Evolutionary conservation across 2,329 filamentous ascomycete genomes (phyloP), one percentile per base, ranked within the genome.

Genomic region (Hypoxylon sp.): DNA sequence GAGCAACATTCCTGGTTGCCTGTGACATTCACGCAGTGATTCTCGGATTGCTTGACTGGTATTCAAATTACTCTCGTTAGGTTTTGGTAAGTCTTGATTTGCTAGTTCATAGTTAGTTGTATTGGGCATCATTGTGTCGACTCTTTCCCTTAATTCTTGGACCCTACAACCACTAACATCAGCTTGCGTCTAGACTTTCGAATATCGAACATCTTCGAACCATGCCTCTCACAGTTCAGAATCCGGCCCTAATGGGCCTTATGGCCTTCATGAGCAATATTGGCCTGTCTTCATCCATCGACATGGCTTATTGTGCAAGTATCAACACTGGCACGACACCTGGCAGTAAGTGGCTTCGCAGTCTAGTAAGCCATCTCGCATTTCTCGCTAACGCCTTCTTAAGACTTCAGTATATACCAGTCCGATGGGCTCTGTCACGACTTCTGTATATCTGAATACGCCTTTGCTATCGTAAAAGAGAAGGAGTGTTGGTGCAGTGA

Each of bases 401-500:
- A 44, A 90, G 88, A 88, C 70, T 75, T 77, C 32, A 86, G 83
- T 68, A 85, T 84, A 70, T 91, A 80, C 68, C 91, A 93, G 77
- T 92, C 91, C 19, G 89, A 93, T 72, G 92, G 92, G 31, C 84
- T 89, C 11, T 95, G 92, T 76, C 80, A 83, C 54, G 81, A 87
- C 53, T 84, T 84, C 53, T 95, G 92, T 79, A 73, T 79, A 27
- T 74, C 76, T 19, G 72, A 83, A 15, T 92, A 84, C 70, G 91
- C 92, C 42, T 92, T 90, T 68, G 91, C 91, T 70, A 83, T 95
- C 52, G 82, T 94, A 1, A 86, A 93, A 73, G 84, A 80, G 15
- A 82, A 87, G 32, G 79, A 84, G 56, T 95, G 92, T 77, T 95
- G 91, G 91, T 95, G 92, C 77, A 90, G 91, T 39, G 86, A 93